Percentiles rank a stretch among this genome's conserved stretches.
These are phyloP conservation scores for Neofusicoccum umdonicola DNA, from an alignment of 2,329 filamentous ascomycete genomes.

Conservation along the genomic window DNA sequence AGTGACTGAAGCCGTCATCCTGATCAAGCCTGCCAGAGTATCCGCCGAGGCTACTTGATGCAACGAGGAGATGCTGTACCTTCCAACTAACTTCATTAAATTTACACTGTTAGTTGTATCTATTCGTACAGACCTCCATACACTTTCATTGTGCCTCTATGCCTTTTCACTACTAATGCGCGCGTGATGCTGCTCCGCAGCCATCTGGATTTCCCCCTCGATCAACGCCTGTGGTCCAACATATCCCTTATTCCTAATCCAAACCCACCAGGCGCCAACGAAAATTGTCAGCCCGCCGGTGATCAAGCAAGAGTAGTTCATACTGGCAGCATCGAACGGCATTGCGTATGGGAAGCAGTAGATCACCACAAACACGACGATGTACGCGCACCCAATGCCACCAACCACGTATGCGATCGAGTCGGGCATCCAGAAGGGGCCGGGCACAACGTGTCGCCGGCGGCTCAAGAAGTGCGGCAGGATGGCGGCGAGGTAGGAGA, in stretches of 20 bases:
- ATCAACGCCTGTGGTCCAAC: conserved; percentile 8
- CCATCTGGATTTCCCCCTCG: not conserved
- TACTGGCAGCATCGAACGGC: conserved; percentile 45
- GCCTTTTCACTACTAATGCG: not conserved
- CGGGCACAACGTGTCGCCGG: conserved; percentile 49
- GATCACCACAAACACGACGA: conserved; percentile 60
- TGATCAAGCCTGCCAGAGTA: too few species aligned
- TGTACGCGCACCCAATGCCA: conserved; percentile 57
- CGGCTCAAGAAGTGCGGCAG: conserved; percentile 47
- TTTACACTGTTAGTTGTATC: too few species aligned
- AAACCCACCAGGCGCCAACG: conserved; percentile 45
- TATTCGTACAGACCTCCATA: too few species aligned
- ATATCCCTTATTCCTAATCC: conserved; percentile 10
- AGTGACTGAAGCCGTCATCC: too few species aligned
- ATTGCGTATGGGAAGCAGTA: conserved; percentile 57
- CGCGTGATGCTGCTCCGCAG: not conserved
- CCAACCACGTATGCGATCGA: conserved; percentile 22
- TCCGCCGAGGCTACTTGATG: too few species aligned
- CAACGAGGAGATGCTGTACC: too few species aligned
- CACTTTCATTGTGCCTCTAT: not conserved
- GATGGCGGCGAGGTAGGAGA: conserved; percentile 64
- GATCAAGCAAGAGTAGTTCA: conserved; percentile 57
- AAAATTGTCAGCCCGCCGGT: conserved; percentile 53
- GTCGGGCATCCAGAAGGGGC: conserved; percentile 56
- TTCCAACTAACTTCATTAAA: too few species aligned